phyloP scores from a whole-genome alignment of 371 early-diverging fungal genomes.

The Mucor plumbeus region DNA sequence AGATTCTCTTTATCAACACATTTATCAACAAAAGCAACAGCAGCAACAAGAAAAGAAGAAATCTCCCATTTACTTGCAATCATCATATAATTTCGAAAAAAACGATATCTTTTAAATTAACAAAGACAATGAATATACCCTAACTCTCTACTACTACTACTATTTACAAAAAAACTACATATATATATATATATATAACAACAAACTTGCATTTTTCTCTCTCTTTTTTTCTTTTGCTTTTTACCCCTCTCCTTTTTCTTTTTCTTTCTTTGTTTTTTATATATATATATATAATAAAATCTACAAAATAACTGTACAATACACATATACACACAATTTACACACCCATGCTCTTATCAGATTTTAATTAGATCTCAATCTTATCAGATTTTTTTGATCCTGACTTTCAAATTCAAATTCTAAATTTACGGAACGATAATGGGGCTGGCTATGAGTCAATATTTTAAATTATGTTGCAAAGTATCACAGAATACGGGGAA shows the following conservation, averaged over 20 bases:
- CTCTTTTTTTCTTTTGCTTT: neutral
- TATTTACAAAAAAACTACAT: constrained; percentile 1
- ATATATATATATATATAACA: constrained; percentile 12
- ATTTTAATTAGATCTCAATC: constrained; percentile 5
- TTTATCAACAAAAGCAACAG: constrained; percentile 21
- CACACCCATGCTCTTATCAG: constrained; percentile 7
- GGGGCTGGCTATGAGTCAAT: neutral
- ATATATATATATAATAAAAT: constrained; percentile 6
- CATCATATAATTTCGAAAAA: neutral
- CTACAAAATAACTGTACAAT: neutral
- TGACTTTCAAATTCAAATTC: neutral
- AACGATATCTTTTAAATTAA: constrained; percentile 3
- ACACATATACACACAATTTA: constrained; percentile 1
- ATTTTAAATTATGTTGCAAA: neutral
- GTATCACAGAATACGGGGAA: neutral
- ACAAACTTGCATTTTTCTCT: neutral
- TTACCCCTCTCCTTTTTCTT: neutral
- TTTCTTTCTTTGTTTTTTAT: neutral
- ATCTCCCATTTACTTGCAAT: constrained; percentile 10
- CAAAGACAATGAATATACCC: constrained; percentile 10
- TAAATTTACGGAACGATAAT: neutral
- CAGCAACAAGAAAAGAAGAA: neutral
- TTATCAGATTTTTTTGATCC: constrained; percentile 13
- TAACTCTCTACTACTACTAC: neutral
- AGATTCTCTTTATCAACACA: constrained; percentile 19